Percentiles rank a stretch among this genome's conserved stretches.
Conservation (phyloP, 441 rosid species). For the Raphanus hybrid region DNA sequence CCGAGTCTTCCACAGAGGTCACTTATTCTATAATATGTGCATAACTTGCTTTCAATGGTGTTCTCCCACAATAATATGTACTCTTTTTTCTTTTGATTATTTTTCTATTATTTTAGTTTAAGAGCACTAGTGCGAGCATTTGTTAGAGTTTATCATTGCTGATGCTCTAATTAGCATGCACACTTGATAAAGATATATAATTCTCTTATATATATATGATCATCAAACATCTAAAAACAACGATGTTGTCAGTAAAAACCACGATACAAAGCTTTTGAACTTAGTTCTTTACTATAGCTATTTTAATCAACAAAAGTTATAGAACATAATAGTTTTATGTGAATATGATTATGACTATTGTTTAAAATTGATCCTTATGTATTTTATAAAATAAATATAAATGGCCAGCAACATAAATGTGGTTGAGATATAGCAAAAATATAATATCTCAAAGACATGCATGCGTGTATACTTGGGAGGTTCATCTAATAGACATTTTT, state of each 20-base stretch:
- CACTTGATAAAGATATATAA: too few relatives aligned
- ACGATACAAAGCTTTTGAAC: not conserved
- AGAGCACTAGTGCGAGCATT: too few relatives aligned
- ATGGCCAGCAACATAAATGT: not conserved
- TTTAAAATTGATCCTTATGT: not conserved
- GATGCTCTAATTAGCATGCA: too few relatives aligned
- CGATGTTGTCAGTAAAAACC: not conserved
- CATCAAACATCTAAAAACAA: not conserved
- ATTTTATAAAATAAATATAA: not conserved
- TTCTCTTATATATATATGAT: not conserved
- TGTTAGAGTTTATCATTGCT: too few relatives aligned
- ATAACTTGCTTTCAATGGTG: too few relatives aligned
- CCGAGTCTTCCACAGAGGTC: too few relatives aligned
- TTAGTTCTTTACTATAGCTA: not conserved
- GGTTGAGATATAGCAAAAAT: not conserved
- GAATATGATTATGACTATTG: not conserved
- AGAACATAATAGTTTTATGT: not conserved
- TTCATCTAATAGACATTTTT: not conserved
- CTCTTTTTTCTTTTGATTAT: too few relatives aligned
- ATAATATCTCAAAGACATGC: not conserved
- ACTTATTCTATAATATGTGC: too few relatives aligned
- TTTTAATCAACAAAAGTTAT: not conserved
- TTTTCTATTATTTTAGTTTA: too few relatives aligned
- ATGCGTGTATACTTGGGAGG: not conserved
- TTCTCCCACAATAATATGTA: too few relatives aligned